A percentile compares a stretch with the other conserved stretches of the same genome.
phyloP scores from a whole-genome alignment of 177 flowering plant genomes.

The Telopea speciosissima region DNA sequence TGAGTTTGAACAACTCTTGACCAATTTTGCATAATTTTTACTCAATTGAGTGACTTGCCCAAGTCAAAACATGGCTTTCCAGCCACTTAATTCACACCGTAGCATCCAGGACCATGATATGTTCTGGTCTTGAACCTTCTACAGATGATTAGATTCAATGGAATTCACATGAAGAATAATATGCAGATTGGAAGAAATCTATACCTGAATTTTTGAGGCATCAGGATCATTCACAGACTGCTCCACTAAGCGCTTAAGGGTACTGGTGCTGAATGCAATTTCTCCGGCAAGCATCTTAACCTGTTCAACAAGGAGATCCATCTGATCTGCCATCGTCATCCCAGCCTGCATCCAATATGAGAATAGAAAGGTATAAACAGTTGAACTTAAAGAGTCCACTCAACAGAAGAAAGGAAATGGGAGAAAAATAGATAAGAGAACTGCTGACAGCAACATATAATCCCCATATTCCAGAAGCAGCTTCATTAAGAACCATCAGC shows the following conservation, averaged over 20 bases:
- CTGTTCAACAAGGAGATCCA: conserved; percentile 95
- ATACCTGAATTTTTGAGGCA: conserved; percentile 59
- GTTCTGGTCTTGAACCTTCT: background rate
- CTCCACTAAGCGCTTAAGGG: conserved; percentile 84
- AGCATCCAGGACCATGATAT: background rate
- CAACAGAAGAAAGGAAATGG: no score
- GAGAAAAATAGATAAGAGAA: no score
- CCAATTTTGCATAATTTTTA: no score
- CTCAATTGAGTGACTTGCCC: no score
- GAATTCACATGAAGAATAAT: background rate
- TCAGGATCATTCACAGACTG: conserved; percentile 88
- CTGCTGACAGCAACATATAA: no score
- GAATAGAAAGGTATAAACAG: background rate
- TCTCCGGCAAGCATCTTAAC: conserved; percentile 99
- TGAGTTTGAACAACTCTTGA: no score
- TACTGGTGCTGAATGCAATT: conserved; percentile 91
- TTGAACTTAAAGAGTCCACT: background rate
- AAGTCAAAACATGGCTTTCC: no score
- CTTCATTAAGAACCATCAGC: background rate
- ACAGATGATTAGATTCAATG: background rate
- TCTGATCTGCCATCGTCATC: conserved; percentile 67
- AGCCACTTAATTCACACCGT: background rate
- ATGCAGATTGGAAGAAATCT: conserved; percentile 4
- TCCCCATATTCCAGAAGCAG: background rate
- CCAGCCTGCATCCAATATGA: conserved; percentile 40